Percentiles rank a stretch among this genome's conserved stretches.
phyloP scores from a whole-genome alignment of 352 stramenopile genomes.

The Phytophthora quininea region DNA sequence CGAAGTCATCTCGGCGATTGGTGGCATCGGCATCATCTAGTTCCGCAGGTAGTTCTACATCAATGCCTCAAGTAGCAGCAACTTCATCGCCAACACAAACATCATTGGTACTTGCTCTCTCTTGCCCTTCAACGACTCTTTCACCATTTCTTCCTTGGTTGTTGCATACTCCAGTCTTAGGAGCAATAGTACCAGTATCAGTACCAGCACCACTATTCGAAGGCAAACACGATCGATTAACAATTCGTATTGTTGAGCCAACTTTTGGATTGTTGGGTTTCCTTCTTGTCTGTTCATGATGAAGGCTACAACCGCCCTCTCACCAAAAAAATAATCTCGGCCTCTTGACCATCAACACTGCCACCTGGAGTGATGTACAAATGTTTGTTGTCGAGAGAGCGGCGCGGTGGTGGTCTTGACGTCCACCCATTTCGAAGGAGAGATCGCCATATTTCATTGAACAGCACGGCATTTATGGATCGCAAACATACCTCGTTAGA shows the following conservation, averaged over 20 bases:
- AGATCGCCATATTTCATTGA: constrained; percentile 10
- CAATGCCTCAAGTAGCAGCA: not conserved
- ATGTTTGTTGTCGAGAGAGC: not conserved
- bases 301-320: not conserved
- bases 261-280: not conserved
- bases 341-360: not conserved
- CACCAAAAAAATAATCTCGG: not conserved
- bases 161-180: too few species aligned
- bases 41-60: too few species aligned
- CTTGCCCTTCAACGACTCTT: not conserved
- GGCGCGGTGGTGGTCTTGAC: not conserved
- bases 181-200: not conserved
- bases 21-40: too few species aligned
- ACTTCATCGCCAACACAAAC: not conserved
- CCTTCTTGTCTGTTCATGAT: not conserved
- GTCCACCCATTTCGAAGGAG: constrained; percentile 7
- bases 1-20: too few species aligned
- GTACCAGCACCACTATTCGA: not conserved
- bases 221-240: not conserved
- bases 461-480: not conserved
- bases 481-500: not conserved
- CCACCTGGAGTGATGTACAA: not conserved
- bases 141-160: not conserved
- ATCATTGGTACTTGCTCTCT: not conserved
- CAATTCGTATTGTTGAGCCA: not conserved